A percentile compares a stretch with the other conserved stretches of the same genome.
phyloP scores from a whole-genome alignment of 306 rosid species.

The Nissolia schottii region DNA sequence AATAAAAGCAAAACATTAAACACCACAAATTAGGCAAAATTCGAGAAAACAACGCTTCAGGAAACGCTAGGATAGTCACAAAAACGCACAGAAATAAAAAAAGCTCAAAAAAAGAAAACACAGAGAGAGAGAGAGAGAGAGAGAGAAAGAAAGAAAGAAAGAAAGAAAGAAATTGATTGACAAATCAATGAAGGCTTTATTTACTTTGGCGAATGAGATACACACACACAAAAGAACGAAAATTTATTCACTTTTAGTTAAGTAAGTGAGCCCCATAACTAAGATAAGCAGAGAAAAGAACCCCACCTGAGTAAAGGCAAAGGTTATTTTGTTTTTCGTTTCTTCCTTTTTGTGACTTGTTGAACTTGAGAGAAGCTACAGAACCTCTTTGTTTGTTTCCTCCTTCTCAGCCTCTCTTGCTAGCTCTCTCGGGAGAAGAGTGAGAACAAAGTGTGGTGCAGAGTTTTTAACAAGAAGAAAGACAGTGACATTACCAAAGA shows the following conservation, averaged over 20 bases:
- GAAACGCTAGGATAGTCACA: neutral
- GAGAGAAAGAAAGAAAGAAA: neutral
- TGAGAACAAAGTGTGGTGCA: constrained; percentile 24
- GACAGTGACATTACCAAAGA: constrained; percentile 39
- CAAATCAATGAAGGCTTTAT: neutral
- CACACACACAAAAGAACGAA: neutral
- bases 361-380: constrained; percentile 4
- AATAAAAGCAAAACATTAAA: constrained; percentile 8
- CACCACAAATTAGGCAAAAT: constrained; percentile 19
- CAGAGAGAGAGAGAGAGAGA: neutral
- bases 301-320: constrained; percentile 15
- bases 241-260: neutral
- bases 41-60: neutral
- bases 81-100: no score
- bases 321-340: neutral
- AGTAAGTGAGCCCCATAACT: constrained; percentile 12
- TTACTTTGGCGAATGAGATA: neutral
- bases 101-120: no score
- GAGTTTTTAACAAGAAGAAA: constrained; percentile 33
- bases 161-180: neutral
- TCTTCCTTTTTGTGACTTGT: neutral
- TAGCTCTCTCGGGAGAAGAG: constrained; percentile 18
- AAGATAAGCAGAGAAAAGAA: constrained; percentile 24
- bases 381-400: constrained; percentile 21
- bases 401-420: constrained; percentile 2